phyloP scores from a whole-genome alignment of 208 protist genomes.

The Phytomonas francai region DNA sequence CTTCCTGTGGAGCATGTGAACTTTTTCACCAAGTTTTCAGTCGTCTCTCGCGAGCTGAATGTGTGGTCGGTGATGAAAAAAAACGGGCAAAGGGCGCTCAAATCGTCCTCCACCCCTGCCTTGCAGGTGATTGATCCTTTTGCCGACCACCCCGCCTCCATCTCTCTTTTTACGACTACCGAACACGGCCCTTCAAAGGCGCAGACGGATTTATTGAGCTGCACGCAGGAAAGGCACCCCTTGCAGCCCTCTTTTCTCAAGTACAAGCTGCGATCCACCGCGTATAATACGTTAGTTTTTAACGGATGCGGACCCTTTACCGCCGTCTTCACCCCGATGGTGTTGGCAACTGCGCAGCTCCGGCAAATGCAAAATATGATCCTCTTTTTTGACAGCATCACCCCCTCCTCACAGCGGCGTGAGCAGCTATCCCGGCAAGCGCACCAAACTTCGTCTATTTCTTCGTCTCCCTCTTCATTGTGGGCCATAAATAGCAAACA shows the following conservation, averaged over 20 bases:
- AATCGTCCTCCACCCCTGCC: constrained; percentile 1
- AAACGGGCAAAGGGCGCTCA: constrained; percentile 10
- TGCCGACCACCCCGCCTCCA: constrained; percentile 37
- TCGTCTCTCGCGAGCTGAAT: constrained; percentile 56
- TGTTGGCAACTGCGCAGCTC: constrained; percentile 29
- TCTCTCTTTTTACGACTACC: constrained; percentile 20
- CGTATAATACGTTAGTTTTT: constrained; percentile 16
- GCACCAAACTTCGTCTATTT: too few species aligned
- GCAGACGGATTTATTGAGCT: constrained; percentile 34
- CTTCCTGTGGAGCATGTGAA: constrained; percentile 56
- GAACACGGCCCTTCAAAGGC: constrained; percentile 25
- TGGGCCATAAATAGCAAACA: too few species aligned
- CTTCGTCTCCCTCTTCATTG: too few species aligned
- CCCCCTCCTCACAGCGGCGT: constrained; percentile 35
- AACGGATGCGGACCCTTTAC: constrained; percentile 40
- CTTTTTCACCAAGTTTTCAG: constrained; percentile 28
- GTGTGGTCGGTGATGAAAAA: constrained; percentile 31
- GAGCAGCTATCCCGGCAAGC: constrained; percentile 38
- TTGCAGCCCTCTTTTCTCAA: constrained; percentile 30
- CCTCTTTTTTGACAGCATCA: constrained; percentile 35
- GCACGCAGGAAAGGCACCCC: constrained; percentile 19
- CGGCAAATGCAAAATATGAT: constrained; percentile 38
- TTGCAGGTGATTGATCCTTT: constrained; percentile 58
- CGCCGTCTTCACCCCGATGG: constrained; percentile 21
- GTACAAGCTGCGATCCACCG: constrained; percentile 22